phyloP scores from a whole-genome alignment of 2,329 filamentous ascomycete genomes.

The Aspergillus ruber region DNA sequence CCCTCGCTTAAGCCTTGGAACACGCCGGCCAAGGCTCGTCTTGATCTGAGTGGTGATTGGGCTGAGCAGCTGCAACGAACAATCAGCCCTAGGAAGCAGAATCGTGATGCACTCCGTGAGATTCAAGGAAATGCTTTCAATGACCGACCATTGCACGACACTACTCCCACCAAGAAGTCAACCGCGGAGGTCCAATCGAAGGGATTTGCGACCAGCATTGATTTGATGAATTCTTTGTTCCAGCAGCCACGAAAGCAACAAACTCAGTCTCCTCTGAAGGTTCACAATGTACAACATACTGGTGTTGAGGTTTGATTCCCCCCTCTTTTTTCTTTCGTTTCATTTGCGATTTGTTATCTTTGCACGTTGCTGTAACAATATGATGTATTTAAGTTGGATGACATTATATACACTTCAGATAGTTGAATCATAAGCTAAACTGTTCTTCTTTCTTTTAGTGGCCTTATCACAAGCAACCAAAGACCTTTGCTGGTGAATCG shows the following conservation, averaged over 20 bases:
- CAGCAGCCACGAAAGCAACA: conserved; percentile 54
- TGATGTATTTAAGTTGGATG: background rate
- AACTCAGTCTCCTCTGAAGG: conserved; percentile 43
- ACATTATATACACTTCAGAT: conserved; percentile 11
- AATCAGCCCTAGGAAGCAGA: conserved; percentile 87
- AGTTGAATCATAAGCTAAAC: conserved; percentile 33
- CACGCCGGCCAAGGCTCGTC: conserved; percentile 50
- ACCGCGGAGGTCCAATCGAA: conserved; percentile 36
- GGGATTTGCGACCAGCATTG: conserved; percentile 81
- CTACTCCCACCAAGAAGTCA: conserved; percentile 22
- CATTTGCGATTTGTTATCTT: conserved; percentile 22
- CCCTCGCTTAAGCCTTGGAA: conserved; percentile 26
- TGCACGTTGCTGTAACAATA: background rate
- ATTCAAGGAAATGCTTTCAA: conserved; percentile 56
- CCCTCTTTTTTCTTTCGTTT: conserved; percentile 39
- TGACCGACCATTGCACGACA: conserved; percentile 36
- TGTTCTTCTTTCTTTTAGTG: conserved; percentile 54
- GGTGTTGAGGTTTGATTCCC: conserved; percentile 84
- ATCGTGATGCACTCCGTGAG: conserved; percentile 66
- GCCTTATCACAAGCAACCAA: conserved; percentile 75
- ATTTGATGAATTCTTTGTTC: conserved; percentile 92
- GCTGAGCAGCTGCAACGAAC: conserved; percentile 88
- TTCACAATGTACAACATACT: conserved; percentile 51
- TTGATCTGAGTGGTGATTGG: conserved; percentile 72
- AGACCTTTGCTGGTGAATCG: conserved; percentile 58